A percentile compares a stretch with the other conserved stretches of the same genome.
Evolutionary conservation across 768 basidiomycete species (phyloP).

Genomic region (Suillus fuscotomentosus): DNA sequence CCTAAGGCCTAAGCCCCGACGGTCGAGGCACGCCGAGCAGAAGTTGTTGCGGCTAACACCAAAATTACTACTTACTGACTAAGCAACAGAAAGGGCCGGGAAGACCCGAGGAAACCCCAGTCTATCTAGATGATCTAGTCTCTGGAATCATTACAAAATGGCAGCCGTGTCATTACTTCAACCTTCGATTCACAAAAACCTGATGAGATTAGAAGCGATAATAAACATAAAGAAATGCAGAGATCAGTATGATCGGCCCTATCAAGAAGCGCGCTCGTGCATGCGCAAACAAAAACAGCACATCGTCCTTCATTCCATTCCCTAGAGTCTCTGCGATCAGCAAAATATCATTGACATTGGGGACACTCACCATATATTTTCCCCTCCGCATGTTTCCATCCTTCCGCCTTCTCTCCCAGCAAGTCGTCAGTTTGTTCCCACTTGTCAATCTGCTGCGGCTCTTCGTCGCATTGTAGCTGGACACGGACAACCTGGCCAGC

Average conservation of each 20-base stretch:
- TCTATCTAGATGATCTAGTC: no score
- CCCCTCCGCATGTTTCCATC: background rate
- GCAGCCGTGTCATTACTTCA: no score
- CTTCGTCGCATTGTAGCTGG: background rate
- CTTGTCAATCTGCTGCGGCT: background rate
- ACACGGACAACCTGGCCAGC: background rate
- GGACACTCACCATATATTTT: background rate
- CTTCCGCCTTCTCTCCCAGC: background rate
- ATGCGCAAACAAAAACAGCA: background rate
- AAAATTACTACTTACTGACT: background rate
- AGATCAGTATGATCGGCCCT: background rate
- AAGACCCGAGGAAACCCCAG: no score
- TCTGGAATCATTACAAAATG: no score
- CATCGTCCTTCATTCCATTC: background rate
- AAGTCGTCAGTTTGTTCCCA: background rate
- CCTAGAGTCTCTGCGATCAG: background rate
- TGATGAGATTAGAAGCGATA: background rate
- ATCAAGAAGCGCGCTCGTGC: background rate
- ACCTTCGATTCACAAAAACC: no score
- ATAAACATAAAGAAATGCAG: background rate
- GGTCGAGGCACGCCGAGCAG: background rate
- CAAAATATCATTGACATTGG: background rate
- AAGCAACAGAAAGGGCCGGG: background rate
- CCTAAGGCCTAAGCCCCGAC: background rate
- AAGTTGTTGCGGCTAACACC: background rate